Evolutionary conservation across 441 rosid species (phyloP).

Genomic region (Erodium moschatum): DNA sequence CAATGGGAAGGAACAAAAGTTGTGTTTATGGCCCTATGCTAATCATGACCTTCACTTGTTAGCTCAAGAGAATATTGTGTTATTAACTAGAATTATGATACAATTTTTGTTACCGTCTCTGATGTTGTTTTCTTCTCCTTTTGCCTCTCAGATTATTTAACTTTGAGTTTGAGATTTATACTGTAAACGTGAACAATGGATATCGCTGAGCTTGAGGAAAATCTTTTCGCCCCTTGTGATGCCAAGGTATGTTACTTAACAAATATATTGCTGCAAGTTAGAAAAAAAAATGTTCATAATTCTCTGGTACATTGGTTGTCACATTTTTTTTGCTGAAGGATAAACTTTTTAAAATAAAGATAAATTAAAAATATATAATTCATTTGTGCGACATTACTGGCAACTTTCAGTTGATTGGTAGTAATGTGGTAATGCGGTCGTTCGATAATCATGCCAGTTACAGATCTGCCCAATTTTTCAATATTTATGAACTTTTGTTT

Average conservation of each 20-base stretch:
- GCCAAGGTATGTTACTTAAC: slow-evolving; percentile 61
- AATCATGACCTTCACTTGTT: no score
- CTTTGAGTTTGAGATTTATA: slow-evolving; percentile 23
- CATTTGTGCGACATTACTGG: neutral
- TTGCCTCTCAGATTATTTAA: slow-evolving; percentile 33
- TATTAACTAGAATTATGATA: neutral
- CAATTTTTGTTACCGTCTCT: slow-evolving; percentile 15
- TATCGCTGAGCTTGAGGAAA: slow-evolving; percentile 75
- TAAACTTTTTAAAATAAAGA: neutral
- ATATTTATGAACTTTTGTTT: no score
- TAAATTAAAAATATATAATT: neutral
- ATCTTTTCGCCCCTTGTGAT: slow-evolving; percentile 78
- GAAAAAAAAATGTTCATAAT: no score
- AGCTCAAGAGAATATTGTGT: neutral
- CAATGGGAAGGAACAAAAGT: no score
- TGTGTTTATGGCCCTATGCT: no score
- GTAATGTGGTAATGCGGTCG: no score
- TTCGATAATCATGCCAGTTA: no score
- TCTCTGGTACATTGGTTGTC: no score
- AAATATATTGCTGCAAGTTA: neutral
- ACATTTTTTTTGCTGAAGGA: slow-evolving; percentile 14
- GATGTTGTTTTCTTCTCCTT: slow-evolving; percentile 16
- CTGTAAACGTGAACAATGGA: slow-evolving; percentile 58
- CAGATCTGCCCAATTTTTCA: no score
- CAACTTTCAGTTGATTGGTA: neutral